A percentile compares a stretch with the other conserved stretches of the same genome.
Evolutionary conservation across 306 rosid species (phyloP).

Genomic region (Adenanthera pavonina): DNA sequence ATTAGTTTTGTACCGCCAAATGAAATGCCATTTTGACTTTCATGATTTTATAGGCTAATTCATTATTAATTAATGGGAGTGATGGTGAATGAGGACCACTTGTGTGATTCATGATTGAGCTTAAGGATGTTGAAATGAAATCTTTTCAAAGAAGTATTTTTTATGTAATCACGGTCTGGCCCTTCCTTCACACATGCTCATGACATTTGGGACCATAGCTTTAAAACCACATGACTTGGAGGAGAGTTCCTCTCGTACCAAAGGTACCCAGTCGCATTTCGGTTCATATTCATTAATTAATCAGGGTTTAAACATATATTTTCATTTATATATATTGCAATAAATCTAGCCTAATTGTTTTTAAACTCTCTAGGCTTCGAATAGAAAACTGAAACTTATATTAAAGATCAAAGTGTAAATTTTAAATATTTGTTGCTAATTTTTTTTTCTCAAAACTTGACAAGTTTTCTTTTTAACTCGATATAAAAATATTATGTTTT

Average conservation of each 20-base stretch:
- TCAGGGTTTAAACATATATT: not conserved
- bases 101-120: not conserved
- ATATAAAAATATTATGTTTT: no score
- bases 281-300: not conserved
- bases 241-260: not conserved
- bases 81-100: not conserved
- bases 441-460: no score
- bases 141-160: not conserved
- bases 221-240: not conserved
- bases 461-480: no score
- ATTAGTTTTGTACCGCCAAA: not conserved
- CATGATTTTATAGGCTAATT: not conserved
- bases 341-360: not conserved
- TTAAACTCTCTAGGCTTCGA: not conserved
- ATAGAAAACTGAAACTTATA: no score
- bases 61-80: conserved; percentile 1
- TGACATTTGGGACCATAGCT: not conserved
- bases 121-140: not conserved
- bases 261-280: not conserved
- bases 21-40: not conserved
- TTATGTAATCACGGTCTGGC: not conserved
- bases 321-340: not conserved
- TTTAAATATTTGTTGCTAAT: no score
- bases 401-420: no score
- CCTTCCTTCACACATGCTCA: not conserved